Evolutionary conservation across 805 yeast species (phyloP), one percentile per base, ranked within the genome.

Genomic region (Ogataea ganodermae): DNA sequence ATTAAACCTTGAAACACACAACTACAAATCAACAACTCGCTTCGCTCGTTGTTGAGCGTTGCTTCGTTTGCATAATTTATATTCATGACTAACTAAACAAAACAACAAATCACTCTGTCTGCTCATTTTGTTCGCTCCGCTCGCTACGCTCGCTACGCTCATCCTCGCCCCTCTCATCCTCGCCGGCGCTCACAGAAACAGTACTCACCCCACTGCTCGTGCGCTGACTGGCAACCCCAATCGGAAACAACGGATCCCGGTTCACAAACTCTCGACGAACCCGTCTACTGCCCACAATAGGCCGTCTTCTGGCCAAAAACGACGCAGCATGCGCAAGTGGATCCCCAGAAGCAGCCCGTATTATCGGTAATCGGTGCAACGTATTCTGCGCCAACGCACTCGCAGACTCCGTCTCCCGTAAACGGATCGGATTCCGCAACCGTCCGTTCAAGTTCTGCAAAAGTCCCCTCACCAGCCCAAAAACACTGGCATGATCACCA

Each of bases 171-270:
- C n/a, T 42, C 30, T 38, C 35, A 10, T 23, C 18, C 18, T n/a
- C n/a, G n/a, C n/a, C n/a, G n/a, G n/a, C n/a, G n/a, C 46, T 45
- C 18, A 58, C 26, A 4, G 51, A 4, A 4, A 45, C 44, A 7
- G 80, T 75, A n/a, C 62, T 70, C 1, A 74, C 76, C 1, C 81
- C 82, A 38, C 52, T 56, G 0, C 68, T 58, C 0, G 77, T 74
- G 49, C 82, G 61, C 48, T 78, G 68, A 52, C 81, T 76, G 12
- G 73, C 60, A 8, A 78, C 75, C 1, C 81, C 82, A 2, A 72
- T 53, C 1, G 81, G 74, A 53, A 78, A 77, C 32, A 65, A 42
- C 7, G 62, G 54, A 33, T 60, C 61, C 35, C 60, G 43, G 21
- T 58, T 59, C 17, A 50, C 42, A 23, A 53, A 42, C 35, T 53